Percentiles rank a stretch among this genome's conserved stretches.
Conservation (phyloP, 2,329 filamentous ascomycete genomes). For the Beauveria sp. region DNA sequence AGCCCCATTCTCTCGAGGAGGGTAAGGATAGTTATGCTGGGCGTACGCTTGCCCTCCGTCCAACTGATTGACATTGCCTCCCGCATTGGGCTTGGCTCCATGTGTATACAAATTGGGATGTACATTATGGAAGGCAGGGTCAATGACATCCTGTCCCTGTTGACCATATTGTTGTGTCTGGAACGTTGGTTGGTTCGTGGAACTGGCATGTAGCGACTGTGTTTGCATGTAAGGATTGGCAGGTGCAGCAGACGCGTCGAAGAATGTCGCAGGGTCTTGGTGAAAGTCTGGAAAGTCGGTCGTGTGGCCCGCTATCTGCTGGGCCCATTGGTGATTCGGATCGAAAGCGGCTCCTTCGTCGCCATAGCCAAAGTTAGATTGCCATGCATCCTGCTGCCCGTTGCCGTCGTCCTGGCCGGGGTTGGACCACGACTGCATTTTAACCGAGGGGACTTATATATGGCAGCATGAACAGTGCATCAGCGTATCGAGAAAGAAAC, state of each 20-base stretch:
- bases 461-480: constrained; percentile 4
- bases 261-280: constrained; percentile 27
- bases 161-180: constrained; percentile 28
- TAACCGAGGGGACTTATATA: constrained; percentile 16
- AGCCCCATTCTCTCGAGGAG: constrained; percentile 24
- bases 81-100: constrained; percentile 25
- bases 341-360: constrained; percentile 31
- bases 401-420: constrained; percentile 30
- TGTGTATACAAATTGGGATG: constrained; percentile 31
- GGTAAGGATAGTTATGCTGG: constrained; percentile 27
- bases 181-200: constrained; percentile 22
- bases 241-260: constrained; percentile 23
- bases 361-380: constrained; percentile 25
- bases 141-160: constrained; percentile 27
- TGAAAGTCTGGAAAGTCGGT: constrained; percentile 25
- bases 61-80: constrained; percentile 22
- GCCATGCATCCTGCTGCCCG: constrained; percentile 29
- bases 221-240: constrained; percentile 26
- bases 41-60: constrained; percentile 27
- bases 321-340: constrained; percentile 30
- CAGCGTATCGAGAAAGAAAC: background rate
- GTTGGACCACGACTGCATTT: constrained; percentile 35
- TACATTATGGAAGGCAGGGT: constrained; percentile 30
- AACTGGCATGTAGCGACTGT: constrained; percentile 21
- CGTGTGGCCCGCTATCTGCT: constrained; percentile 27